A percentile compares a stretch with the other conserved stretches of the same genome.
Evolutionary conservation across 331 rosid species (phyloP).

Genomic region (Erythrophleum ivorense): DNA sequence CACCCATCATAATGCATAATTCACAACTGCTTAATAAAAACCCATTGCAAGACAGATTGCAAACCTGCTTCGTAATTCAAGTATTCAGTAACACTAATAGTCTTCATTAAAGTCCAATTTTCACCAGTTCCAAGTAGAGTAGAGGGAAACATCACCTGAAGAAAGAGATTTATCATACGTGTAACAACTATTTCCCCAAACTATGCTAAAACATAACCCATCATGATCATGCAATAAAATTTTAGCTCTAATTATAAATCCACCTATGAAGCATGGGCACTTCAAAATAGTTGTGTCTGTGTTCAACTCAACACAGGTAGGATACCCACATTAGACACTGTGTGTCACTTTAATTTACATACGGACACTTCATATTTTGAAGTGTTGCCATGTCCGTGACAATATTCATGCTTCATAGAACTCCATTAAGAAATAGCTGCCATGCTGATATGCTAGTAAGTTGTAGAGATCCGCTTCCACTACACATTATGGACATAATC

Average conservation of each 20-base stretch:
- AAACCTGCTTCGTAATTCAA: slow-evolving; percentile 95
- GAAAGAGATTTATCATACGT: slow-evolving; percentile 28
- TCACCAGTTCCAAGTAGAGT: slow-evolving; percentile 91
- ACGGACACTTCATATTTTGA: not conserved
- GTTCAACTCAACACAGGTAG: not conserved
- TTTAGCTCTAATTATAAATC: not conserved
- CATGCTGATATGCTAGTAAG: not conserved
- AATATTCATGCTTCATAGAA: not conserved
- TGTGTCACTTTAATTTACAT: not conserved
- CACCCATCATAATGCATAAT: slow-evolving; percentile 27
- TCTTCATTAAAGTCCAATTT: slow-evolving; percentile 94
- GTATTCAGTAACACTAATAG: slow-evolving; percentile 96
- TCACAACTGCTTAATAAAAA: not conserved
- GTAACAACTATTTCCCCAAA: slow-evolving; percentile 20
- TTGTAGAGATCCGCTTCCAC: not conserved
- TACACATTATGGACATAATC: not conserved
- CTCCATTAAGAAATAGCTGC: slow-evolving; percentile 22
- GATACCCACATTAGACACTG: not conserved
- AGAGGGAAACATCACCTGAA: slow-evolving; percentile 97
- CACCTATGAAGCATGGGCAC: not conserved
- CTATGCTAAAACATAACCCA: slow-evolving; percentile 7
- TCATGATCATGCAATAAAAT: slow-evolving; percentile 1
- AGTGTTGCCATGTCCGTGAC: not conserved
- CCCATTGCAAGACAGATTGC: slow-evolving; percentile 31
- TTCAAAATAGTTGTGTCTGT: not conserved